Conservation (phyloP, 495 filamentous ascomycete genomes). For the Glarea lozoyensis region DNA sequence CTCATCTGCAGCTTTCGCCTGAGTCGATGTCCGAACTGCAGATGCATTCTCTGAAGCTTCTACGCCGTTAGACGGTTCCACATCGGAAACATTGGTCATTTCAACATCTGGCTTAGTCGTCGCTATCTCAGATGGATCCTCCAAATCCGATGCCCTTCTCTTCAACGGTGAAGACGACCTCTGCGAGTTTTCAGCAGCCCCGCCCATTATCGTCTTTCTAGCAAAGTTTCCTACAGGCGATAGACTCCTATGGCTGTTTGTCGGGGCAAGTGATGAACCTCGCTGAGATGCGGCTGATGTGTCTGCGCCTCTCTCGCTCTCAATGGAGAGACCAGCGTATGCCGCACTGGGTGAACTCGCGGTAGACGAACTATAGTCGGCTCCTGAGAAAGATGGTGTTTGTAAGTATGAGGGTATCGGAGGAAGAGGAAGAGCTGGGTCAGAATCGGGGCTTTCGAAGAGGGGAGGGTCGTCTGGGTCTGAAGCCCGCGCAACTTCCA, state of each 20-base stretch:
- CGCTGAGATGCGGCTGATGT: constrained; percentile 9
- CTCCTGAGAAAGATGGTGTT: constrained; percentile 34
- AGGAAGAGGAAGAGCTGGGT: constrained; percentile 41
- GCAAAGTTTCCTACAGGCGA: constrained; percentile 33
- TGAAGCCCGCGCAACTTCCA: constrained; percentile 32
- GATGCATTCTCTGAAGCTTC: neutral
- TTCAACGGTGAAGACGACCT: constrained; percentile 47
- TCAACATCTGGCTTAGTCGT: constrained; percentile 35
- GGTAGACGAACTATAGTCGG: constrained; percentile 43
- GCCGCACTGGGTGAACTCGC: constrained; percentile 64
- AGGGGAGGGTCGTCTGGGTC: constrained; percentile 25
- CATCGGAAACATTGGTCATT: constrained; percentile 29
- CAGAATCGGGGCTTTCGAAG: constrained; percentile 44
- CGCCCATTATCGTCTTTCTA: constrained; percentile 43
- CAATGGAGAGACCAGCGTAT: constrained; percentile 62
- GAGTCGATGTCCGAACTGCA: too few species aligned
- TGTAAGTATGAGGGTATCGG: constrained; percentile 41
- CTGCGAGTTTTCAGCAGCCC: constrained; percentile 38
- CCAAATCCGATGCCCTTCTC: constrained; percentile 44
- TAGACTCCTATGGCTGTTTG: constrained; percentile 20
- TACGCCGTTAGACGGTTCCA: constrained; percentile 10
- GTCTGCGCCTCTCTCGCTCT: constrained; percentile 50
- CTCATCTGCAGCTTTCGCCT: constrained; percentile 19
- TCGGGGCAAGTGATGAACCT: constrained; percentile 13
- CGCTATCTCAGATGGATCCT: constrained; percentile 24